Evolutionary conservation across 176 grass and related monocot genomes (phyloP).

Genomic region (Aegilops sharonensis): DNA sequence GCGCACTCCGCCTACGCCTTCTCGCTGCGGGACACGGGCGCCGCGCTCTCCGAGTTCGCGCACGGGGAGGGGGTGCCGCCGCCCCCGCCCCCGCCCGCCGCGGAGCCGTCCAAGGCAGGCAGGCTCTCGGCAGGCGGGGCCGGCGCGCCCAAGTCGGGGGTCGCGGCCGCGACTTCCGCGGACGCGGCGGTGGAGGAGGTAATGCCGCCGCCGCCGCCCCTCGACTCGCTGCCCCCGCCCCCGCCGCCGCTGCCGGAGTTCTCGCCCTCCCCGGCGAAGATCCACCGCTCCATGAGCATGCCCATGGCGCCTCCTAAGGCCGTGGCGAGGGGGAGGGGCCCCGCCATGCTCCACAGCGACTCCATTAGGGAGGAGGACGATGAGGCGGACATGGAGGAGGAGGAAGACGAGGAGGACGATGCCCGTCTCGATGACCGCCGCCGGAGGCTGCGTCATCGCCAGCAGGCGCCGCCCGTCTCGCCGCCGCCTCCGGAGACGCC

Average conservation of each 20-base stretch:
- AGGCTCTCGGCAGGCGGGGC: background rate
- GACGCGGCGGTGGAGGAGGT: background rate
- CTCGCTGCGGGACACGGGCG: slow-evolving; percentile 69
- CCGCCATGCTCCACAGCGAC: slow-evolving; percentile 33
- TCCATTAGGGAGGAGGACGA: slow-evolving; percentile 82
- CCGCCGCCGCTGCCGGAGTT: slow-evolving; percentile 82
- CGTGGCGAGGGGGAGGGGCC: slow-evolving; percentile 30
- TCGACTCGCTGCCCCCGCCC: slow-evolving; percentile 66
- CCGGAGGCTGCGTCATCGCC: slow-evolving; percentile 35
- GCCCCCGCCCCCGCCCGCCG: background rate
- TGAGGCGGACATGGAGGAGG: slow-evolving; percentile 9
- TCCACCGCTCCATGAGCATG: slow-evolving; percentile 88
- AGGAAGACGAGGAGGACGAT: slow-evolving; percentile 52
- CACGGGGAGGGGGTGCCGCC: slow-evolving; percentile 56
- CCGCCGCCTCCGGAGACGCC: slow-evolving; percentile 44
- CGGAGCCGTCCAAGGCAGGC: background rate
- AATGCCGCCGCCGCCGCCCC: slow-evolving; percentile 44
- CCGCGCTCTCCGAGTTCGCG: slow-evolving; percentile 88
- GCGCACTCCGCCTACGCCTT: slow-evolving; percentile 78
- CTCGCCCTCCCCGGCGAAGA: slow-evolving; percentile 79
- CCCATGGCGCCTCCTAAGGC: slow-evolving; percentile 50
- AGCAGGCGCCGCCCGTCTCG: slow-evolving; percentile 29
- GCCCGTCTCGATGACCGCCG: slow-evolving; percentile 44
- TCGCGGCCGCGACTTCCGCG: background rate
- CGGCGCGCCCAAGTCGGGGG: background rate